A percentile compares a stretch with the other conserved stretches of the same genome.
Conservation (phyloP, 2,329 filamentous ascomycete species). For the Colletotrichum lindemuthianum region DNA sequence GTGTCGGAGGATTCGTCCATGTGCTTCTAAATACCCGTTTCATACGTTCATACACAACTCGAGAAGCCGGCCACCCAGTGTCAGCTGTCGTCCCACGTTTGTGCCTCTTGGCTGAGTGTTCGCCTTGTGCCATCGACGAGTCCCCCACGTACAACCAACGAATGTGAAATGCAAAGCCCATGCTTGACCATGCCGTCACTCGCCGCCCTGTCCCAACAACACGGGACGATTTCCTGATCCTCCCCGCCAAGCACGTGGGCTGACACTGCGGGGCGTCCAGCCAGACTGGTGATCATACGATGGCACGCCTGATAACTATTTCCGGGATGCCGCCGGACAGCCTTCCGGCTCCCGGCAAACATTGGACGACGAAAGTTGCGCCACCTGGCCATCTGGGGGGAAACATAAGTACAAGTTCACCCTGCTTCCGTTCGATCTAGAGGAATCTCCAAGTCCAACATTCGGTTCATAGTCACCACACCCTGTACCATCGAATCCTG, state of each 20-base stretch:
- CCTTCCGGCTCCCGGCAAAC: not conserved
- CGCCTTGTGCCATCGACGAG: too few species aligned
- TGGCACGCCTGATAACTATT: constrained; percentile 22
- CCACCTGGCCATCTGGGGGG: constrained; percentile 13
- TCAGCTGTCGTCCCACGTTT: too few species aligned
- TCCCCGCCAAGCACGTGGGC: constrained; percentile 15
- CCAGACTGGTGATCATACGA: constrained; percentile 16
- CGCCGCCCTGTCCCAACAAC: not conserved
- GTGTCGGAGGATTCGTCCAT: too few species aligned
- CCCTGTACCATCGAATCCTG: not conserved
- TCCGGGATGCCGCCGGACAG: constrained; percentile 9
- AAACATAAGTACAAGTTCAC: constrained; percentile 16
- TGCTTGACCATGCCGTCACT: not conserved
- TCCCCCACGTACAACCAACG: too few species aligned
- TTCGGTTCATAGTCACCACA: not conserved
- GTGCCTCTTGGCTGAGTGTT: too few species aligned
- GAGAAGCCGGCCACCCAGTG: too few species aligned
- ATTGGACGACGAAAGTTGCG: constrained; percentile 21
- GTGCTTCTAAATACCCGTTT: too few species aligned
- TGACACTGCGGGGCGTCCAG: constrained; percentile 24
- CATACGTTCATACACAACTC: too few species aligned
- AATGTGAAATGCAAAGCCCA: too few species aligned
- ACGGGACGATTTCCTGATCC: not conserved
- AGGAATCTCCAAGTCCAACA: not conserved
- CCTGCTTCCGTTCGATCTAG: constrained; percentile 9